Evolutionary conservation across 139 green algal genomes (phyloP), one percentile per base, ranked within the genome.

Genomic region (Cymbomonas tetramitiformis): DNA sequence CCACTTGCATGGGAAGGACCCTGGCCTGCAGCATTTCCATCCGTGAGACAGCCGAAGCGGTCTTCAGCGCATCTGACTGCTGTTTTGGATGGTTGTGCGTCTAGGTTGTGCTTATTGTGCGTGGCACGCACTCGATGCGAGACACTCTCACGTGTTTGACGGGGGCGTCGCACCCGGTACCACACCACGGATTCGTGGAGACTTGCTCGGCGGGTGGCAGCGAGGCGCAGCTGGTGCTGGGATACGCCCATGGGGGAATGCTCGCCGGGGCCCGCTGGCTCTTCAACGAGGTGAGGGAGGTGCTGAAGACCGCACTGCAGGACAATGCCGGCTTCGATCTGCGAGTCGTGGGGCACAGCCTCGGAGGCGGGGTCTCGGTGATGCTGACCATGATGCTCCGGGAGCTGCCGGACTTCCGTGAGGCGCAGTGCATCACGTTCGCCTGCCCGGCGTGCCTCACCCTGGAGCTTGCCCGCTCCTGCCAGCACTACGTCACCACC

Each of bases 231-330:
- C 38, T 77, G 8, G 55, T 70, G n/a, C 47, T 77, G 1, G 70
- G 70, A n/a, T 73, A 78, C 51, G 70, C 70, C 24, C 70, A 78
- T 43, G 59, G 46, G 38, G 70, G 70, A 41, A 78, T 78, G 56
- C 46, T 77, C 6, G 51, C 69, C 6, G 56, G 54, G 2, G 70
- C 70, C 29, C 50, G 70, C 7, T 73, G 31, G 21, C 54, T 78
- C 28, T 21, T 41, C 23, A 31, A 52, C 29, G 33, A 32, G 0
- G 18, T 58, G 9, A 36, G 3, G 8, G 32, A 56, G 2, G 40
- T 51, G 8, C 38, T 69, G 1, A 18, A 4, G 23, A 29, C 32
- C 9, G 54, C 38, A 12, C 43, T 58, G 56, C 5, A 65, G 2
- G 31, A 10, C 3, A 66, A 64, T 18, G 52, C 54, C 18, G 56